Evolutionary conservation across 192 early-diverging fungal species (phyloP), one percentile per base, ranked within the genome.

Genomic region (Mortierella hygrophila): DNA sequence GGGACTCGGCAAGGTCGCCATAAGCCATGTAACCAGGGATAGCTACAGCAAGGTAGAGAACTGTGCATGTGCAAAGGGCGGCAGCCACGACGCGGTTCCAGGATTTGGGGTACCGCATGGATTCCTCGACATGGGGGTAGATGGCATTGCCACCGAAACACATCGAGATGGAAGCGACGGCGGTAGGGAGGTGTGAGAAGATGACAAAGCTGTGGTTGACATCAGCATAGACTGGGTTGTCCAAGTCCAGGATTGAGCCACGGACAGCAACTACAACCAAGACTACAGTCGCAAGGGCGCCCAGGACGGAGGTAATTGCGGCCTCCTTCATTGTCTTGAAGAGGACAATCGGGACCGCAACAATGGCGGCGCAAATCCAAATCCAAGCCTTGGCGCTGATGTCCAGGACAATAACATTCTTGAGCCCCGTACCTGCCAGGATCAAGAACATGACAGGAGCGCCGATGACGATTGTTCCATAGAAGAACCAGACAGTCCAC

Each of bases 121-220:
- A 92, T n/a, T 90, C 90, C 84, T 97, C 95, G 42, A 97, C 93
- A 72, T 96, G 93, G 32, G 95, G 94, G 82, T 96, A 96, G 15
- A 95, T 93, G 11, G 91, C 94, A 63, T 95, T 95, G 52, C 95
- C 96, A 32, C 94, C 91, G 79, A 93, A 97, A 78, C 93, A 93
- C 83, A 97, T 96, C n/a, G 92, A 92, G 81, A 96, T 94, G 2
- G 95, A 94, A 5, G 94, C 94, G 4, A 97, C 75, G 1, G 95
- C 93, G 18, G 92, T 92, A 23, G 95, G 95, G 49, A 97, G 90
- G 68, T 92, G 91, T 13, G 89, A 87, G 71, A 92, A 93, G 40
- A 93, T 92, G 11, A 96, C 92, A 46, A 81, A 80, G 44, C 82
- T 70, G 71, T 94, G 92, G 57, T 60, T 74, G 46, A 52, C 81